Percentiles rank a stretch among this genome's conserved stretches.
phyloP scores from a whole-genome alignment of 768 basidiomycete genomes.

The Russula vinacea region DNA sequence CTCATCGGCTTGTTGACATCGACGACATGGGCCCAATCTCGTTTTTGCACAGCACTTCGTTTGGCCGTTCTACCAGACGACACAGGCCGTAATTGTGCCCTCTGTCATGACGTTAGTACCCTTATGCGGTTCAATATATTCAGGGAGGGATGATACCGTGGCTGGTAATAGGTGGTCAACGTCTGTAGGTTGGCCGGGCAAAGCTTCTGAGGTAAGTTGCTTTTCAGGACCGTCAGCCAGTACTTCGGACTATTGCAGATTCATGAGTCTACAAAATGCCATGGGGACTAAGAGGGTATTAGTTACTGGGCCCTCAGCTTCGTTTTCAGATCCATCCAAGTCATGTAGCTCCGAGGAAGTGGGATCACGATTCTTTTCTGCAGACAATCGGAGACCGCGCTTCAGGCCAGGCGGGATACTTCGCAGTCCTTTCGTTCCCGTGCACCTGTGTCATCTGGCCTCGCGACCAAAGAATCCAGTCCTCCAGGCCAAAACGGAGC shows the following conservation, averaged over 20 bases:
- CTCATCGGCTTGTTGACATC: slow-evolving; percentile 86
- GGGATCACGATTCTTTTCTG: slow-evolving; percentile 52
- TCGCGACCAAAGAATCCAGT: slow-evolving; percentile 56
- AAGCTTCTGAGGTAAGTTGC: slow-evolving; percentile 30
- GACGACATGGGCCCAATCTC: slow-evolving; percentile 97
- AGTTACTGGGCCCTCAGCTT: slow-evolving; percentile 8
- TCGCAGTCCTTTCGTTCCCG: slow-evolving; percentile 48
- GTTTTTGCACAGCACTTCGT: slow-evolving; percentile 60
- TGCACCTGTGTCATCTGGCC: slow-evolving; percentile 15
- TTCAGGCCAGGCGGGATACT: slow-evolving; percentile 80
- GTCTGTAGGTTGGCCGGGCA: slow-evolving; percentile 39
- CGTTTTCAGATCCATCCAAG: slow-evolving; percentile 5
- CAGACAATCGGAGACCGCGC: slow-evolving; percentile 71
- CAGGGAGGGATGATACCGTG: slow-evolving; percentile 31
- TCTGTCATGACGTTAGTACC: slow-evolving; percentile 39
- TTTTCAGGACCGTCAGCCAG: slow-evolving; percentile 21
- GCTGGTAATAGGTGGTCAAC: slow-evolving; percentile 72
- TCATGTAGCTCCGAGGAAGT: slow-evolving; percentile 38
- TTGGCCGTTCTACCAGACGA: slow-evolving; percentile 43
- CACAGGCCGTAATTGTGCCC: slow-evolving; percentile 55
- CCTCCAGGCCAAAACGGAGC: slow-evolving; percentile 96
- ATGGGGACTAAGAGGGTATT: background rate
- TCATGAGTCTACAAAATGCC: background rate
- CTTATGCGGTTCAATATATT: background rate
- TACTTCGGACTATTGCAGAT: background rate